These are phyloP conservation scores for Yamadazyma paraphyllophila DNA, from an alignment of 805 yeast genomes.

Conservation along the genomic window DNA sequence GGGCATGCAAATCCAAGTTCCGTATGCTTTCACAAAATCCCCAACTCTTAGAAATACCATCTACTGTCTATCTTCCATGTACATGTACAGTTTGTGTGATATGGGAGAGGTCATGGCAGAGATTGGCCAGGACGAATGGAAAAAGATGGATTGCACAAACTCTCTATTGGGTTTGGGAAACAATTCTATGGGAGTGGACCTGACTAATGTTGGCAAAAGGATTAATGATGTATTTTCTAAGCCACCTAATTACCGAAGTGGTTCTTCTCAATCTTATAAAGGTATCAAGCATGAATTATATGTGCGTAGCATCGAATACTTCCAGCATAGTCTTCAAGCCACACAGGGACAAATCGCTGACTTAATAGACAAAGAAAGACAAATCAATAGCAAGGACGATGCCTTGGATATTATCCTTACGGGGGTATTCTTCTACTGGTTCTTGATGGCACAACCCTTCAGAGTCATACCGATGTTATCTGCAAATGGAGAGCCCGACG, in stretches of 20 bases:
- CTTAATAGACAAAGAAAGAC: neutral
- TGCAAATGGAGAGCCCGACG: constrained; percentile 18
- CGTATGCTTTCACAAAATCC: constrained; percentile 6
- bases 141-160: neutral
- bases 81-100: constrained; percentile 5
- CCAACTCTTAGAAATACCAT: constrained; percentile 3
- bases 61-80: constrained; percentile 9
- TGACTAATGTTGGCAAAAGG: neutral
- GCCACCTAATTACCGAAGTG: too few relatives aligned
- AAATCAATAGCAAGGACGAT: constrained; percentile 6
- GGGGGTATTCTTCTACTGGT: constrained; percentile 22
- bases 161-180: neutral
- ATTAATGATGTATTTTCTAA: neutral
- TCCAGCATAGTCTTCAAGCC: constrained; percentile 16
- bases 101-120: neutral
- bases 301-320: constrained; percentile 22
- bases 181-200: neutral
- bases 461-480: constrained; percentile 24
- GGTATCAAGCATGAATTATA: constrained; percentile 10
- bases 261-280: neutral
- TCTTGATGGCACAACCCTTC: constrained; percentile 28
- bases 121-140: neutral
- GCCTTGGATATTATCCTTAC: constrained; percentile 20
- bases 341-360: constrained; percentile 12
- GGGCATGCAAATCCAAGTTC: constrained; percentile 4